phyloP scores from a whole-genome alignment of 1,139 yeast species.

The Kodamaea derodonti region DNA sequence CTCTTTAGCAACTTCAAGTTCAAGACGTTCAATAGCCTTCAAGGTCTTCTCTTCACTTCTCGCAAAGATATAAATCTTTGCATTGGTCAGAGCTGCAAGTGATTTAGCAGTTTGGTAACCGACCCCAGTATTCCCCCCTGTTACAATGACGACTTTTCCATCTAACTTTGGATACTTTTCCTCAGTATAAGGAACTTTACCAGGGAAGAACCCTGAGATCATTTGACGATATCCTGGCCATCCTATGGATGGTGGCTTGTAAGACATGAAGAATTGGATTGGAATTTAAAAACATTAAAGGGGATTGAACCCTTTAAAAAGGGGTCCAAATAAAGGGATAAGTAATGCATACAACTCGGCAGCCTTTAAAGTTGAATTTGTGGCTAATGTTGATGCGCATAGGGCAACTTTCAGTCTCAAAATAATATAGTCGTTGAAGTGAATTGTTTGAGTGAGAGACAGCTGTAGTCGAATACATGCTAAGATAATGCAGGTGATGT shows the following conservation, averaged over 20 bases:
- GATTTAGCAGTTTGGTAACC: conserved; percentile 13
- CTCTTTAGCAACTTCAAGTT: conserved; percentile 8
- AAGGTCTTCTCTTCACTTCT: conserved; percentile 15
- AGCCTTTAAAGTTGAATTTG: too few species aligned
- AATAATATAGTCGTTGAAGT: too few species aligned
- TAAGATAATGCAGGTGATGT: too few species aligned
- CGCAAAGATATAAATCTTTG: conserved; percentile 16
- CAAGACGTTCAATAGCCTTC: conserved; percentile 12
- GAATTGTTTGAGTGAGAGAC: too few species aligned
- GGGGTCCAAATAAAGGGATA: too few species aligned
- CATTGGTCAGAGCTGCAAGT: conserved; percentile 9
- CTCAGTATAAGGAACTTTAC: conserved; percentile 7
- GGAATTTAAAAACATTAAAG: too few species aligned
- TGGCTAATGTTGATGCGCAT: too few species aligned
- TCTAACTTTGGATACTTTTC: conserved; percentile 11
- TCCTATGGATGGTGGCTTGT: neutral
- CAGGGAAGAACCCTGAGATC: conserved; percentile 3
- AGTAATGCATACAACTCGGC: too few species aligned
- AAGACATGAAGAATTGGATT: too few species aligned
- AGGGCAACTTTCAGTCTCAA: too few species aligned
- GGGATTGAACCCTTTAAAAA: too few species aligned
- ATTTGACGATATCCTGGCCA: conserved; percentile 1
- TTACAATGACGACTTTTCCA: conserved; percentile 20
- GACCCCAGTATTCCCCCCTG: conserved; percentile 21
- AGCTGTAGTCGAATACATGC: too few species aligned